Conservation (phyloP, 345 rosid species). For the Syzygium oleosum region DNA sequence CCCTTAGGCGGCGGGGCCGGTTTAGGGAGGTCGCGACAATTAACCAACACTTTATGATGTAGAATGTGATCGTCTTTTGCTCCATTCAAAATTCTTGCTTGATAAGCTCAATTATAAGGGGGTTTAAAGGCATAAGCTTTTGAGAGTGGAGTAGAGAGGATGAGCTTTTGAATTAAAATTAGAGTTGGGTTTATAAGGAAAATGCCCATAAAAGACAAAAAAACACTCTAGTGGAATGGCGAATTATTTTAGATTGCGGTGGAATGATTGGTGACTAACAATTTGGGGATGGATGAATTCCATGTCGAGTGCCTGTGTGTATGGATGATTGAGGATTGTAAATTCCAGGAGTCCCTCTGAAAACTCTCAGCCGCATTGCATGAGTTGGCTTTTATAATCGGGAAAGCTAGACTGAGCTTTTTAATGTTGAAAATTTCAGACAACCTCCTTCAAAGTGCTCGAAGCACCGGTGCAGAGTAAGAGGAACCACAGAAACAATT, state of each 20-base stretch:
- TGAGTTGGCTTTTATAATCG: neutral
- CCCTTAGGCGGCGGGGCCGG: too few relatives aligned
- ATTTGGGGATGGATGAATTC: slow-evolving; percentile 43
- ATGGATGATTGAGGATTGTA: neutral
- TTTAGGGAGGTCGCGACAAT: too few relatives aligned
- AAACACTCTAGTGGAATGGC: slow-evolving; percentile 21
- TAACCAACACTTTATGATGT: neutral
- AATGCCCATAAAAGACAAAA: slow-evolving; percentile 66
- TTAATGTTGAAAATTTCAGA: neutral
- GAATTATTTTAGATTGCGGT: neutral
- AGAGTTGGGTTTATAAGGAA: slow-evolving; percentile 15
- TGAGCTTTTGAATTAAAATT: neutral
- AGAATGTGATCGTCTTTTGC: neutral
- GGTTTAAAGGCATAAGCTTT: slow-evolving; percentile 18
- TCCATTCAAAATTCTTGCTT: neutral
- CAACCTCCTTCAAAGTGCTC: neutral
- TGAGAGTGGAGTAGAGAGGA: slow-evolving; percentile 1
- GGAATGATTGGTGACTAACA: slow-evolving; percentile 43
- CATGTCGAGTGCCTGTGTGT: slow-evolving; percentile 1
- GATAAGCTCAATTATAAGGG: slow-evolving; percentile 1
- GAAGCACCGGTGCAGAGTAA: neutral
- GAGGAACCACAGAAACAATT: too few relatives aligned
- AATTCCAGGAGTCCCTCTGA: neutral
- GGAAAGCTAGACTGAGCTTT: neutral
- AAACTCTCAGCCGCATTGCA: neutral